A percentile compares a stretch with the other conserved stretches of the same genome.
Conservation (phyloP, 768 basidiomycete genomes). For the Trametes meyenii region DNA sequence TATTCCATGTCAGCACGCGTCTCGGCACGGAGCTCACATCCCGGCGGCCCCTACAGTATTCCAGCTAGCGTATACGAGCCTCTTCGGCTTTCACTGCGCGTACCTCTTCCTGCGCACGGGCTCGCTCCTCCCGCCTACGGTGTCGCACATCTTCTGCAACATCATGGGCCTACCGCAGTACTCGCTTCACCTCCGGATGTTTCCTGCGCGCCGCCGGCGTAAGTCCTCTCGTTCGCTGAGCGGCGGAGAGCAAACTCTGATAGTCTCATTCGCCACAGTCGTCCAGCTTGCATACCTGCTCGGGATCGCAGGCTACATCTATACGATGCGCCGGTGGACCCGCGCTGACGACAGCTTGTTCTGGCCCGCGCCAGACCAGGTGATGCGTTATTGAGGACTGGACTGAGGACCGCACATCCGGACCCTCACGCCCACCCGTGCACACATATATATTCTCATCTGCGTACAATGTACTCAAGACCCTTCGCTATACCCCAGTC, state of each 20-base stretch:
- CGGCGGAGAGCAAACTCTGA: neutral
- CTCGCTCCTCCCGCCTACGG: constrained; percentile 75
- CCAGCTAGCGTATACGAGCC: constrained; percentile 87
- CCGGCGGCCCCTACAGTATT: constrained; percentile 54
- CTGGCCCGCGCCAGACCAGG: constrained; percentile 37
- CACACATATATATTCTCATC: constrained; percentile 3
- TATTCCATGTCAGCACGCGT: constrained; percentile 16
- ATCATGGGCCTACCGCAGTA: constrained; percentile 88
- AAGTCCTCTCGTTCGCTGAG: constrained; percentile 29
- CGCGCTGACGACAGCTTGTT: constrained; percentile 41
- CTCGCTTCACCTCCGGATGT: constrained; percentile 52
- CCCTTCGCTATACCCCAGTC: neutral
- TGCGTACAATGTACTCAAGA: neutral
- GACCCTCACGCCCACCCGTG: neutral
- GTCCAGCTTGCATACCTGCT: constrained; percentile 57
- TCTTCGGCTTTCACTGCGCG: constrained; percentile 88
- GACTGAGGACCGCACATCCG: neutral
- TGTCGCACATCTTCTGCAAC: constrained; percentile 92
- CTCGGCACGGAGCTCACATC: neutral
- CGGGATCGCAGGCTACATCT: constrained; percentile 63
- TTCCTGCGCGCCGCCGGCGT: constrained; percentile 57
- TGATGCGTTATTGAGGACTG: constrained; percentile 11
- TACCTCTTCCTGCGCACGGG: constrained; percentile 87
- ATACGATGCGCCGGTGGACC: constrained; percentile 57
- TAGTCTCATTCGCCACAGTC: constrained; percentile 38